Conservation (phyloP, 2,329 filamentous ascomycete genomes). For the Trichoderma sp. region DNA sequence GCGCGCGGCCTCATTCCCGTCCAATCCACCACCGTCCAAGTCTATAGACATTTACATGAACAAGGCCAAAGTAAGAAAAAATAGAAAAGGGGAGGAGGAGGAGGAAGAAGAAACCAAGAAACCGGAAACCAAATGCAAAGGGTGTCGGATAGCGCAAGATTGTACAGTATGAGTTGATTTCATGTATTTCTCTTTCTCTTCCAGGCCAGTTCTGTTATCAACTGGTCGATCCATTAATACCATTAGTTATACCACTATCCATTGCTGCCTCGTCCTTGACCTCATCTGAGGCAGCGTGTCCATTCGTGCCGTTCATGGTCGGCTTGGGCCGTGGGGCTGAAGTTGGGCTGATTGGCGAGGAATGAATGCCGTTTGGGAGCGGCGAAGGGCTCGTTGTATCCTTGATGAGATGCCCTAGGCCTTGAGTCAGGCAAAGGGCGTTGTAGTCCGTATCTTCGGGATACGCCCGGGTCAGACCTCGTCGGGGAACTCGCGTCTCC, state of each 20-base stretch:
- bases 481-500: slow-evolving; percentile 54
- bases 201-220: neutral
- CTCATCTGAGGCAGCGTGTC: slow-evolving; percentile 23
- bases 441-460: slow-evolving; percentile 58
- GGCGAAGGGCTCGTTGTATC: slow-evolving; percentile 42
- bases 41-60: slow-evolving; percentile 20
- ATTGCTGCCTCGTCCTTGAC: slow-evolving; percentile 23
- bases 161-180: slow-evolving; percentile 13
- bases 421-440: slow-evolving; percentile 55
- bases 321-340: slow-evolving; percentile 28
- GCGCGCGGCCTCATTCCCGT: neutral
- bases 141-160: neutral
- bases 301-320: slow-evolving; percentile 34
- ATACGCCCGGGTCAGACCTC: slow-evolving; percentile 51
- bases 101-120: neutral
- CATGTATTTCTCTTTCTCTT: neutral
- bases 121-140: neutral
- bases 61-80: neutral
- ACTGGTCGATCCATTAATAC: slow-evolving; percentile 29
- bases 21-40: neutral
- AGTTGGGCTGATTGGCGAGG: slow-evolving; percentile 45
- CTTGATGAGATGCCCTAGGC: slow-evolving; percentile 53
- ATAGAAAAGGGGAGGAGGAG: neutral
- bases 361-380: slow-evolving; percentile 47
- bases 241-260: slow-evolving; percentile 32